A percentile compares a stretch with the other conserved stretches of the same genome.
These are phyloP conservation scores for Trichocomaceae sp. DNA, from an alignment of 2,329 filamentous ascomycete genomes.

Conservation along the genomic window DNA sequence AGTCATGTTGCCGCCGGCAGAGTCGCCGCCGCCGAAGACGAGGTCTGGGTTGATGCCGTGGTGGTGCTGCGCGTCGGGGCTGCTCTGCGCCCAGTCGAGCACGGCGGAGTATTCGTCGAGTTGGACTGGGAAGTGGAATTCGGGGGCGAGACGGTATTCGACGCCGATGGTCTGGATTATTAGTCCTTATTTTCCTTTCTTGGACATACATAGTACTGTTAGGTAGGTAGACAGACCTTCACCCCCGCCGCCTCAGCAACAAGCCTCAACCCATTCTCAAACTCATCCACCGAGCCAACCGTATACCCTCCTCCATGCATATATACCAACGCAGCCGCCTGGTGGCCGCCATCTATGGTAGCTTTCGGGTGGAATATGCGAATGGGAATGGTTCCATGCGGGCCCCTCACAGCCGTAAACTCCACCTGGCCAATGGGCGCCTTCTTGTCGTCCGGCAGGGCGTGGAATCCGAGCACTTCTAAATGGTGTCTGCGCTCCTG, in stretches of 20 bases:
- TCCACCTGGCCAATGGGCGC: neutral
- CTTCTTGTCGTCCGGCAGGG: neutral
- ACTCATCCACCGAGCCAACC: conserved; percentile 34
- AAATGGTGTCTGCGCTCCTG: neutral
- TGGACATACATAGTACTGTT: no score
- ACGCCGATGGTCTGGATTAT: conserved; percentile 19
- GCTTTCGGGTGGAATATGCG: neutral
- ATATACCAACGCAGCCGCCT: neutral
- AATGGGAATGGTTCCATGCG: neutral
- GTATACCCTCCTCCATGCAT: conserved; percentile 16
- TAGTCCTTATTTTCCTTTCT: neutral
- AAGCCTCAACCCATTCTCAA: conserved; percentile 31
- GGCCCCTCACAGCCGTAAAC: neutral
- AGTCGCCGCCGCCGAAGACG: conserved; percentile 30
- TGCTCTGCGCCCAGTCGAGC: conserved; percentile 23
- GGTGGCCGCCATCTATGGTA: neutral
- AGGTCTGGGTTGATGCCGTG: conserved; percentile 21
- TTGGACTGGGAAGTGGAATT: conserved; percentile 27
- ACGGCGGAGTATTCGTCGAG: conserved; percentile 30
- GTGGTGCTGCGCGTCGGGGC: conserved; percentile 19
- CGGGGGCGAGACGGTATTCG: conserved; percentile 31
- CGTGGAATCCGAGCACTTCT: neutral
- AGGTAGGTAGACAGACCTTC: conserved; percentile 17
- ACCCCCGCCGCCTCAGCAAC: conserved; percentile 23
- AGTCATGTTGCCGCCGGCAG: conserved; percentile 34